Conservation (phyloP, 305 asterid species). For the Fraxinus albicans region DNA sequence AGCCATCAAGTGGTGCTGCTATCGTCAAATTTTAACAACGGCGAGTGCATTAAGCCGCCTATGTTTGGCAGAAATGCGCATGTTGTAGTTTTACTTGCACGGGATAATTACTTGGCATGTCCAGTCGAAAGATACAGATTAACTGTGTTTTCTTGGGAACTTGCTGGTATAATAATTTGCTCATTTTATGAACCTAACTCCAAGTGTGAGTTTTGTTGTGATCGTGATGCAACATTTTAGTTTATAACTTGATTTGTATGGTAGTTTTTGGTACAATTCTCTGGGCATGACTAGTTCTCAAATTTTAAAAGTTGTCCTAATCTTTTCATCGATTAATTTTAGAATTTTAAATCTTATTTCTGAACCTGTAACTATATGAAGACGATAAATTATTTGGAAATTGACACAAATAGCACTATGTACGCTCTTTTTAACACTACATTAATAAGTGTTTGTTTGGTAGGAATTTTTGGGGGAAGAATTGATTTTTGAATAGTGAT, state of each 20-base stretch:
- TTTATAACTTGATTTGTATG: background rate
- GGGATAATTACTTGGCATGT: slow-evolving; percentile 2
- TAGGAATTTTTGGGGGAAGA: no score
- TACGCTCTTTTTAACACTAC: no score
- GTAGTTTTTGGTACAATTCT: no score
- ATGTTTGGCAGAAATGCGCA: background rate
- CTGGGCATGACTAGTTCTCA: no score
- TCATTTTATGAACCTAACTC: slow-evolving; percentile 2
- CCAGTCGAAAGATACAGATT: slow-evolving; percentile 18
- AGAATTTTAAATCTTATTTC: background rate
- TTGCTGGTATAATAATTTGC: background rate
- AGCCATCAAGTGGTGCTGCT: slow-evolving; percentile 98
- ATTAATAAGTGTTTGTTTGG: no score
- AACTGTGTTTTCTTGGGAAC: background rate
- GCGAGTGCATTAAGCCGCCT: background rate
- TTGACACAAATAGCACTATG: background rate
- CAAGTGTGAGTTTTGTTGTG: background rate
- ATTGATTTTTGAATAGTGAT: no score
- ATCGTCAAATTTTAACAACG: slow-evolving; percentile 46
- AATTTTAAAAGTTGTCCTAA: background rate
- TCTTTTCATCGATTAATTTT: background rate
- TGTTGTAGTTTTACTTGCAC: background rate
- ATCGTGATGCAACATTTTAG: background rate
- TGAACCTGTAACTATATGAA: background rate
- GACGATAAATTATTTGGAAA: background rate